phyloP scores from a whole-genome alignment of 129 eudicot species.

The Cynara cardunculus region DNA sequence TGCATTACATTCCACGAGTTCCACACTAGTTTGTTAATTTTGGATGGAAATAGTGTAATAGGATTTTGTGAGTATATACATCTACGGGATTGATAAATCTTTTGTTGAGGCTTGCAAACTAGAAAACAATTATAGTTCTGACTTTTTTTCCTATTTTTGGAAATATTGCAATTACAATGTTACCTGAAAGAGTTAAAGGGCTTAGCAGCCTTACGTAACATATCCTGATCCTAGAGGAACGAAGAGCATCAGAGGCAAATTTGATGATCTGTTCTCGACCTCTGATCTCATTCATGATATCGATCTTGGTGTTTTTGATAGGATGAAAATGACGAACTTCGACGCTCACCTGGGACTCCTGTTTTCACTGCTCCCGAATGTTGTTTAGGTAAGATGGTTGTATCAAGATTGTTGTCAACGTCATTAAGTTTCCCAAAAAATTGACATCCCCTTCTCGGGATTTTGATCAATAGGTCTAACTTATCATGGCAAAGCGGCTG shows the following conservation, averaged over 20 bases:
- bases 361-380: constrained; percentile 99
- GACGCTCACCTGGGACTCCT: constrained; percentile 99
- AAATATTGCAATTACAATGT: no score
- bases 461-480: constrained; percentile 50
- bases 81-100: no score
- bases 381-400: constrained; percentile 63
- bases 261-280: background rate
- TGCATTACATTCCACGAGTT: no score
- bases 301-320: constrained; percentile 17
- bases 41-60: constrained; percentile 6
- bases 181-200: no score
- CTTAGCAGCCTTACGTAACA: no score
- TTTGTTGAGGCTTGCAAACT: no score
- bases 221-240: no score
- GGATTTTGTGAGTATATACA: no score
- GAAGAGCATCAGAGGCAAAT: no score
- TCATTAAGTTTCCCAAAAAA: background rate
- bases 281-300: background rate
- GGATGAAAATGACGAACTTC: constrained; percentile 90
- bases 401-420: background rate
- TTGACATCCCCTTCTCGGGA: background rate
- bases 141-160: no score
- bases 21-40: no score
- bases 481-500: constrained; percentile 95
- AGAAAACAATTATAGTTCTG: no score